These are phyloP conservation scores for Brassica rapa DNA, from an alignment of 345 rosid species.

Conservation along the genomic window DNA sequence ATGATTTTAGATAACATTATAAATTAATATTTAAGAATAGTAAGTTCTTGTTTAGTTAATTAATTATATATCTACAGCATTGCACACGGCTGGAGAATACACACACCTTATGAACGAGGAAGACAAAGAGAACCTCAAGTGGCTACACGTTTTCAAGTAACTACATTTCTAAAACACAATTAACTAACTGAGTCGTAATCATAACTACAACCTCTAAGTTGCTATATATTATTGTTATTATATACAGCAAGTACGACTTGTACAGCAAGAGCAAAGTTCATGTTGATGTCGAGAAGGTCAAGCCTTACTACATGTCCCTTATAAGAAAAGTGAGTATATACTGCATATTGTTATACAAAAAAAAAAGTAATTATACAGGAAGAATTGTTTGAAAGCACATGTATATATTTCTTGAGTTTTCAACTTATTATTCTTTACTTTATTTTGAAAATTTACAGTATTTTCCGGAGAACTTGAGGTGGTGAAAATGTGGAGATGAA, in stretches of 20 bases:
- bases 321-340: constrained; percentile 49
- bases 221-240: background rate
- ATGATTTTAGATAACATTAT: background rate
- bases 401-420: background rate
- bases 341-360: background rate
- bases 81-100: constrained; percentile 57
- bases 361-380: background rate
- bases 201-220: background rate
- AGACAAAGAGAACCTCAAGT: constrained; percentile 54
- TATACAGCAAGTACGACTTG: constrained; percentile 63
- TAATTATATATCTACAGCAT: constrained; percentile 42
- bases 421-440: background rate
- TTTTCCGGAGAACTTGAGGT: constrained; percentile 37
- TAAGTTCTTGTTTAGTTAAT: background rate
- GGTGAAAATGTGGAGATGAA: constrained; percentile 20
- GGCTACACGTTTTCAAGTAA: constrained; percentile 71
- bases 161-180: background rate
- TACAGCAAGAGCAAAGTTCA: constrained; percentile 69
- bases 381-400: background rate
- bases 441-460: constrained; percentile 6
- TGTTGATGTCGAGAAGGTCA: constrained; percentile 59
- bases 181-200: background rate
- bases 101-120: constrained; percentile 56
- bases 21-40: background rate
- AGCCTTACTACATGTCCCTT: constrained; percentile 65